Percentiles rank a stretch among this genome's conserved stretches.
Conservation (phyloP, 768 basidiomycete genomes). For the Mycena latifolia region DNA sequence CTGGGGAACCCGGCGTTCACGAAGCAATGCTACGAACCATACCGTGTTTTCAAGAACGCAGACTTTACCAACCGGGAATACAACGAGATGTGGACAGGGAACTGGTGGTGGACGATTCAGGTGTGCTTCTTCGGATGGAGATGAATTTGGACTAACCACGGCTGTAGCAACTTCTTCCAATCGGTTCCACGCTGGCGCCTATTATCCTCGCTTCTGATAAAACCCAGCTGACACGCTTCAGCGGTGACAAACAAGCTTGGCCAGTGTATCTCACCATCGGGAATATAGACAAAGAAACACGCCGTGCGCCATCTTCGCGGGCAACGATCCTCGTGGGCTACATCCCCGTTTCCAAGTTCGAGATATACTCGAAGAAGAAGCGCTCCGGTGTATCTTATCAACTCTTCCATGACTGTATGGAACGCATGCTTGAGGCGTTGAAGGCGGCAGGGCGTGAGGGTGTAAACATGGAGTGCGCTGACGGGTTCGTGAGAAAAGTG, state of each 20-base stretch:
- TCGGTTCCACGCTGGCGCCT: conserved; percentile 34
- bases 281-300: conserved; percentile 56
- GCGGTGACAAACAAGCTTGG: conserved; percentile 53
- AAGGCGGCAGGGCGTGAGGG: conserved; percentile 44
- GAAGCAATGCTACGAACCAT: conserved; percentile 40
- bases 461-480: conserved; percentile 47
- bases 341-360: conserved; percentile 52
- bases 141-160: background rate
- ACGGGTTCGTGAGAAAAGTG: conserved; percentile 45
- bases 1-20: conserved; percentile 43
- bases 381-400: conserved; percentile 43
- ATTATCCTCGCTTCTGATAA: conserved; percentile 62
- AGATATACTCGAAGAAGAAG: conserved; percentile 42
- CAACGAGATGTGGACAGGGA: conserved; percentile 44
- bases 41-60: background rate
- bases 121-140: background rate
- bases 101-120: conserved; percentile 44
- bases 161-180: background rate
- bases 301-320: conserved; percentile 48
- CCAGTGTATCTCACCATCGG: conserved; percentile 64
- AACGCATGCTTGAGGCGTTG: conserved; percentile 43
- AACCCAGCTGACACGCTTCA: conserved; percentile 53
- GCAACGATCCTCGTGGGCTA: conserved; percentile 55
- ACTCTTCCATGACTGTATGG: conserved; percentile 52
- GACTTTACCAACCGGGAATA: conserved; percentile 23